Evolutionary conservation across 2,329 filamentous ascomycete species (phyloP).

Genomic region (Xylaria digitata): DNA sequence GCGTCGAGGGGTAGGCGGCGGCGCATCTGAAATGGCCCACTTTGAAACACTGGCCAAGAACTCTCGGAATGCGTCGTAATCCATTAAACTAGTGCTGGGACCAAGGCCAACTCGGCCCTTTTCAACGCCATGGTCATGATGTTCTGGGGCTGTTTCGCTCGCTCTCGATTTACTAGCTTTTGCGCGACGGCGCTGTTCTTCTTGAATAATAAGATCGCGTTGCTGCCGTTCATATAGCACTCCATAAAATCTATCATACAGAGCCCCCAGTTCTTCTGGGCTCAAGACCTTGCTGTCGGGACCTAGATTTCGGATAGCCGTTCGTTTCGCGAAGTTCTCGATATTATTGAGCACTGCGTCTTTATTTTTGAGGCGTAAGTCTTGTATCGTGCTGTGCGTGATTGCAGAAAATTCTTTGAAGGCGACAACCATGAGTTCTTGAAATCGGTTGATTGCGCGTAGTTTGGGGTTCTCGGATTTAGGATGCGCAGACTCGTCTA

Average conservation of each 20-base stretch:
- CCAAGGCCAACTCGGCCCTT: slow-evolving; percentile 89
- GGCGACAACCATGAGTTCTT: slow-evolving; percentile 98
- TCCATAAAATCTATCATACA: slow-evolving; percentile 95
- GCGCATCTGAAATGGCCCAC: slow-evolving; percentile 93
- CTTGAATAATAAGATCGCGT: slow-evolving; percentile 78
- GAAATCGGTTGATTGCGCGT: slow-evolving; percentile 92
- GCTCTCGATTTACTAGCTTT: slow-evolving; percentile 70
- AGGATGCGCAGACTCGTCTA: slow-evolving; percentile 96
- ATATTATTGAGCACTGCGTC: slow-evolving; percentile 94
- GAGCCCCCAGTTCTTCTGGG: slow-evolving; percentile 83
- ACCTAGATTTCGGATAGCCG: slow-evolving; percentile 93
- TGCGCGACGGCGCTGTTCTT: slow-evolving; percentile 75
- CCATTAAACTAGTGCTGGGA: slow-evolving; percentile 92
- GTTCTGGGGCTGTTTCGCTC: slow-evolving; percentile 52
- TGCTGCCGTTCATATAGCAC: slow-evolving; percentile 93
- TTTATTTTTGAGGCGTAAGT: slow-evolving; percentile 91
- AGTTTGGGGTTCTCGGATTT: slow-evolving; percentile 96
- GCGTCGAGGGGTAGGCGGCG: slow-evolving; percentile 64
- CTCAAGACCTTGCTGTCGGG: slow-evolving; percentile 94
- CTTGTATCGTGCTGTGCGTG: slow-evolving; percentile 90
- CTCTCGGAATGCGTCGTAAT: slow-evolving; percentile 95
- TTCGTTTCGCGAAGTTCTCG: slow-evolving; percentile 96
- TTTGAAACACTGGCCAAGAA: slow-evolving; percentile 89
- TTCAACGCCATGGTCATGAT: slow-evolving; percentile 70
- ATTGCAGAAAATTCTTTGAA: slow-evolving; percentile 98